Conservation (phyloP, 2,329 filamentous ascomycete species). For the Cladorrhinum sp. region DNA sequence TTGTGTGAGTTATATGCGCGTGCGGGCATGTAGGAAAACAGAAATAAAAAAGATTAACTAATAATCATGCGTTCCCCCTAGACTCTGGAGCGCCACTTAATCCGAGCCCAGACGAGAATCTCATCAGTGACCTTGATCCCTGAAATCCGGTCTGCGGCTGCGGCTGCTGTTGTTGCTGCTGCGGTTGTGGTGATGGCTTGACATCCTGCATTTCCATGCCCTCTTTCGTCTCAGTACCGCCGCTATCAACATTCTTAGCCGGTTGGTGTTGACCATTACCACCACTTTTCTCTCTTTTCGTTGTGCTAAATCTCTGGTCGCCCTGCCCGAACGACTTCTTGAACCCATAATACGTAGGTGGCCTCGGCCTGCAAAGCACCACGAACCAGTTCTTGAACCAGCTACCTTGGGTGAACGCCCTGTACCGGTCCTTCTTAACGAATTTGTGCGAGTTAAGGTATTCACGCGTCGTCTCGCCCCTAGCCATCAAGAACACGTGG, state of each 20-base stretch:
- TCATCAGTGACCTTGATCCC: constrained; percentile 48
- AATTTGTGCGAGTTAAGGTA: constrained; percentile 97
- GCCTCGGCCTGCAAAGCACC: constrained; percentile 77
- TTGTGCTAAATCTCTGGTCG: constrained; percentile 73
- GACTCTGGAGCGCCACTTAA: neutral
- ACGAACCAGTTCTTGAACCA: constrained; percentile 74
- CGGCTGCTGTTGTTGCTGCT: constrained; percentile 29
- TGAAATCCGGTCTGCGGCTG: constrained; percentile 45
- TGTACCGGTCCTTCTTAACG: constrained; percentile 82
- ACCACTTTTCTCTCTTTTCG: constrained; percentile 35
- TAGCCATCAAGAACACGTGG: constrained; percentile 84
- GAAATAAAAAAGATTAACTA: neutral
- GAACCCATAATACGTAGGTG: constrained; percentile 86
- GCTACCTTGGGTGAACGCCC: constrained; percentile 80
- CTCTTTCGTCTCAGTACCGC: constrained; percentile 44
- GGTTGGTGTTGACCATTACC: neutral
- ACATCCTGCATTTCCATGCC: constrained; percentile 73
- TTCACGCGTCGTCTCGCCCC: constrained; percentile 93
- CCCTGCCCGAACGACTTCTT: constrained; percentile 73
- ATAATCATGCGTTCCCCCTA: neutral
- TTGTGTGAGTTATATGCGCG: neutral
- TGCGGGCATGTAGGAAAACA: neutral
- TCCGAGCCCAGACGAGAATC: neutral
- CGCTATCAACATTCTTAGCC: constrained; percentile 39
- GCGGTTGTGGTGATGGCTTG: constrained; percentile 35